Conservation (phyloP, 768 basidiomycete genomes). For the Tephrocybe rancida region DNA sequence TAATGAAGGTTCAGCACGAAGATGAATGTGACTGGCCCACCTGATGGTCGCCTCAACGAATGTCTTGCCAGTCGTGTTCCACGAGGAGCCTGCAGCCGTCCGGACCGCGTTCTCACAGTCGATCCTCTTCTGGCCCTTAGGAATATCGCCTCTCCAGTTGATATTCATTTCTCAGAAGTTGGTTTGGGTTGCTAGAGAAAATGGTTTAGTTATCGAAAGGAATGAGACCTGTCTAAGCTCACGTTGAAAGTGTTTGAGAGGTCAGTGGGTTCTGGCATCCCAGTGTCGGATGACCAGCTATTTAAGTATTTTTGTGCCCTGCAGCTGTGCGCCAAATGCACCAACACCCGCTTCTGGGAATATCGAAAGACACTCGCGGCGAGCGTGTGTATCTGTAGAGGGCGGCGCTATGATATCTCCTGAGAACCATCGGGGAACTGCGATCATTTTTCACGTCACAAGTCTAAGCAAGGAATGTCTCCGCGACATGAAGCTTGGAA, state of each 20-base stretch:
- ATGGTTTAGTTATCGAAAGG: too few species aligned
- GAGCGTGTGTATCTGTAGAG: too few species aligned
- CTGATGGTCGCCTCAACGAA: conserved; percentile 5
- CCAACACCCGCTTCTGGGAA: too few species aligned
- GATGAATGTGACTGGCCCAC: neutral
- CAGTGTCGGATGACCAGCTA: too few species aligned
- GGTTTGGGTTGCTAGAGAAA: too few species aligned
- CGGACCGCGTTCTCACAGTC: neutral
- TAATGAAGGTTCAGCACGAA: neutral
- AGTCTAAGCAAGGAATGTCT: neutral
- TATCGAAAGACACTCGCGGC: too few species aligned
- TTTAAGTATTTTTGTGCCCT: too few species aligned
- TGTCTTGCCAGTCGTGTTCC: neutral
- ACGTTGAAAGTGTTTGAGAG: too few species aligned
- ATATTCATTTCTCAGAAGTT: neutral
- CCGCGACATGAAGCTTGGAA: neutral
- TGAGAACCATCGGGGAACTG: neutral
- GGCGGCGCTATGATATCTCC: neutral
- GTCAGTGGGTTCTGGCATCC: too few species aligned
- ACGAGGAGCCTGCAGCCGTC: neutral
- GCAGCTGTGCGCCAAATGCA: too few species aligned
- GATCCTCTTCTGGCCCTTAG: neutral
- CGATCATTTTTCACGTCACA: neutral
- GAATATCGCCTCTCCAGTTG: conserved; percentile 2
- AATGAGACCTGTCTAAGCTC: too few species aligned